Evolutionary conservation across 1,139 yeast genomes (phyloP), one percentile per base, ranked within the genome.

Genomic region (Pichia sp.): DNA sequence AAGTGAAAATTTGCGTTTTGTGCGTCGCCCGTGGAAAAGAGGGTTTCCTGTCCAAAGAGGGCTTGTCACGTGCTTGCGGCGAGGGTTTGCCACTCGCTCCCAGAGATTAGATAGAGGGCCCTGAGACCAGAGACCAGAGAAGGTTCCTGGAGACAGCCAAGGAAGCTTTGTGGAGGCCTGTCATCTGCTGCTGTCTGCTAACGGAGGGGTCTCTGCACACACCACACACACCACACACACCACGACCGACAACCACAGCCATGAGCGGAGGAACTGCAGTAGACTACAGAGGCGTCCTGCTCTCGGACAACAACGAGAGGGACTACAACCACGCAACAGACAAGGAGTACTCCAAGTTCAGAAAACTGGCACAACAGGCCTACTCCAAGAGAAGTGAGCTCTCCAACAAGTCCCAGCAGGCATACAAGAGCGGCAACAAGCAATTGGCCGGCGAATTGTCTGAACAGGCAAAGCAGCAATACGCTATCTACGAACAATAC

Each of bases 311-410:
- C 34, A 33, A 37, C 34, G 46, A 46, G 24, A 40, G 71, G 49
- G 91, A 83, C 61, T 84, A 84, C 59, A 85, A 85, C 63, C 94
- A 85, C 66, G 88, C 85, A 1, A 73, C 80, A 4, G 94, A 85
- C 65, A 60, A 68, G 3, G 75, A 81, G 60, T 91, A 88, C 66
- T 76, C 78, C 56, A 70, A 73, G 37, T 75, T 84, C 36, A 75
- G 98, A 50, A 72, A 73, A 12, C 67, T 77, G 58, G 98, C 98
- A 2, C 83, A 83, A 44, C 71, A 73, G 52, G 85, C 89, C 30
- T 82, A 75, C 65, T 67, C 75, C 50, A 77, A 78, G 58, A 74
- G 83, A 49, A 73, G 73, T 51, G 69, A 78, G 49, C 73, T 82
- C 28, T 76, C 86, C 4, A 73, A 76, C 44, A 75, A 85, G 61